Base-by-base conservation (phyloP, 2,329 filamentous ascomycete genomes). In the Exutisphaerella laricina region DNA sequence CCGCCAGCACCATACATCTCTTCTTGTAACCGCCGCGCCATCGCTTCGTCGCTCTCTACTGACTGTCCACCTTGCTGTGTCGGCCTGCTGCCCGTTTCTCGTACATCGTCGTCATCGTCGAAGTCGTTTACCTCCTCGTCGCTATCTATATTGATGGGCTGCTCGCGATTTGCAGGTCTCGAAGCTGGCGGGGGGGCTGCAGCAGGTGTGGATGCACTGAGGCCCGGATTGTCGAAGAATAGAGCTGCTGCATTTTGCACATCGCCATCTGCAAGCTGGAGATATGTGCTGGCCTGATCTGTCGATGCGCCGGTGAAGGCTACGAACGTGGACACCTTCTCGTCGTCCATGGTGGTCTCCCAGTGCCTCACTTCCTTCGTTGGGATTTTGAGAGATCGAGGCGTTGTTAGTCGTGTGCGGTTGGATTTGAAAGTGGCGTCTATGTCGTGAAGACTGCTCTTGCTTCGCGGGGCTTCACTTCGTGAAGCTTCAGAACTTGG, bases 21-120 rank as follows among this genome's bases (percentile, higher is more conserved):
- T 59, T 98, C 85, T 64, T 98, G 92, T 46, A 98, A 66, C 44
- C 86, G 79, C 63, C 89, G 80, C 5, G 92, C 92, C 81, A 97
- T 90, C 31, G 86, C 89, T 39, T 88, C 89, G 59, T 98, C 92
- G 58, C 95, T 88, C 51, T 96, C 89, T 73, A 66, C 42, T 17
- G 55, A 48, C 9, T 47, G 47, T 1, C 47, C 46, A 1, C 48
- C 47, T n/a, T 58, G 45, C 20, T 40, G 40, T 26, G 30, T 36
- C 26, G 33, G 41, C 30, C 59, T 53, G 31, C 58, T 60, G 14
- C 51, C 56, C 4, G 43, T 48, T 25, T 55, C 51, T 42, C 55
- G 44, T 31, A 57, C 48, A 36, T 58, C 38, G 49, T 68, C 65
- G 49, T 68, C 65, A 40, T 69, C 64, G 23, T 62, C 47, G 50